These are phyloP conservation scores for Vigna reflexopilosa DNA, from an alignment of 306 rosid genomes.

Conservation along the genomic window DNA sequence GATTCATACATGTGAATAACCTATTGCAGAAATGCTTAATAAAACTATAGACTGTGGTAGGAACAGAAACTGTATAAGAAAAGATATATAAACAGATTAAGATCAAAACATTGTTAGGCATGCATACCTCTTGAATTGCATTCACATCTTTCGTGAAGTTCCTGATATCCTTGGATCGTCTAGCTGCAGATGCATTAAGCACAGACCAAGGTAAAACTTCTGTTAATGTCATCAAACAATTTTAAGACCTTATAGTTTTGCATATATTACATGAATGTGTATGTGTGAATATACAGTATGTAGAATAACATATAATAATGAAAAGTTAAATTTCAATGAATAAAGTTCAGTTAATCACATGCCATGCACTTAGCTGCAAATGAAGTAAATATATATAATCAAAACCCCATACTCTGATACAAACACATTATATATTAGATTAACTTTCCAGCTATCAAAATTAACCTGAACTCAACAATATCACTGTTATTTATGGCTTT, in stretches of 20 bases:
- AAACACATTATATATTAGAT: conserved; percentile 18
- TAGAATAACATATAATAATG: neutral
- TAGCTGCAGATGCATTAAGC: conserved; percentile 53
- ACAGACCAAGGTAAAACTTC: conserved; percentile 16
- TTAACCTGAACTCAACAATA: conserved; percentile 11
- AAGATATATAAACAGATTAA: neutral
- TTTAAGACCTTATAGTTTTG: neutral
- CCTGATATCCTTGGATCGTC: conserved; percentile 52
- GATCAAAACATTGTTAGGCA: neutral
- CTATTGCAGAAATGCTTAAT: neutral
- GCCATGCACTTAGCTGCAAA: conserved; percentile 43
- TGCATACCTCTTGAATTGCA: conserved; percentile 48
- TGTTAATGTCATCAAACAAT: neutral
- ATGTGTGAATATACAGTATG: neutral
- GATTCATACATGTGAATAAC: neutral
- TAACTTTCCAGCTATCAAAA: neutral
- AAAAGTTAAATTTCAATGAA: neutral
- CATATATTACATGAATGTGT: neutral
- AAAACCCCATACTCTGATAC: neutral
- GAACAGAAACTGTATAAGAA: too few species aligned
- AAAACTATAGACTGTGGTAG: neutral
- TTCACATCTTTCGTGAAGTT: conserved; percentile 46
- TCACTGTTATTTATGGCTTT: neutral
- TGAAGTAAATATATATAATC: neutral
- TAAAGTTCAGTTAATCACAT: conserved; percentile 43